Base-by-base conservation (phyloP, 177 flowering plant species). In the Tripterygium wilfordii region DNA sequence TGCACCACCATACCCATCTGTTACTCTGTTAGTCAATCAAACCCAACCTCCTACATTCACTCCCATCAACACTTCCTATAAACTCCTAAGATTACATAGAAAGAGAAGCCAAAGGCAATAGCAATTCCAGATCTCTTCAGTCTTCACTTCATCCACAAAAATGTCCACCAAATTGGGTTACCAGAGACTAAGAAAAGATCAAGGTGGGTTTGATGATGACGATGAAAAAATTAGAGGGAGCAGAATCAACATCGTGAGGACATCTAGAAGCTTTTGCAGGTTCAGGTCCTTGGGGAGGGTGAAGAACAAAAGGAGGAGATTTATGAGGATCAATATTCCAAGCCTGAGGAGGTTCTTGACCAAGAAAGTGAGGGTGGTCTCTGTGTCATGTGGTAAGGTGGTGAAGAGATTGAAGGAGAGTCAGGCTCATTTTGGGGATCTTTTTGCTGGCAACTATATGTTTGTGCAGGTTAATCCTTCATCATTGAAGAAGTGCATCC, bases 371-470 rank as follows among this genome's bases (percentile, higher is more conserved):
- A 66, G 49, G 43, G 1, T 64, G 56, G 49, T 42, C 3, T 22
- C 50, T 32, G 26, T 51, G 3, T 59, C 77, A 2, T 63, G 64
- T 49, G 36, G 37, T 2, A 70, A 58, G 14, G 58, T 81, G 8
- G 1, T 65, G 59, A 71, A 61, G 67, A 81, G 88, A 51, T 53
- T 81, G 49, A 78, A 49, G 63, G 80, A 81, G 19, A 56, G 79
- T 38, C 67, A 67, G 39, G 29, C 68, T 10, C 77, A 81, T 57
- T 65, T 76, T 35, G 85, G 78, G 10, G 88, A 78, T 46, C 61
- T 81, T 10, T 81, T 81, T 62, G 82, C 80, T 59, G 85, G 84
- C 24, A 81, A 78, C 40, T 81, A 78, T 53, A 37, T 81, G 51
- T 71, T 81, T 56, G 26, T 76, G 67, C 86, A 77, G 62, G 72